A percentile compares a stretch with the other conserved stretches of the same genome.
Conservation (phyloP, 1,284 basidiomycete genomes). For the Ustilago curta region DNA sequence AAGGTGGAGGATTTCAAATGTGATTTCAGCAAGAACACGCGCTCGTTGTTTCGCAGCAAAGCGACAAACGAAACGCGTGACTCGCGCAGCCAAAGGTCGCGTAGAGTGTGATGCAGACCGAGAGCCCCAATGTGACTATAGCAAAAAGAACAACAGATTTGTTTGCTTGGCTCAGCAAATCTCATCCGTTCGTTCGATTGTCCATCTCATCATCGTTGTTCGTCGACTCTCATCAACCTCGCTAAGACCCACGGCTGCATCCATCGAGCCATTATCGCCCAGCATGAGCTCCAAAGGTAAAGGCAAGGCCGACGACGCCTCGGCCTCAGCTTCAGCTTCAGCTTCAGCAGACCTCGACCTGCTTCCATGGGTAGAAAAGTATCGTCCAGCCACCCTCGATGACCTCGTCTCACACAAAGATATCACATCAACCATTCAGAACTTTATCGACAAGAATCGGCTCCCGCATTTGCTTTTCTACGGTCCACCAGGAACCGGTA, state of each 20-base stretch:
- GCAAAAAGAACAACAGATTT: slow-evolving; percentile 38
- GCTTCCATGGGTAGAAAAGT: slow-evolving; percentile 67
- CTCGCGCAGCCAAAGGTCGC: slow-evolving; percentile 24
- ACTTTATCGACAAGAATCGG: slow-evolving; percentile 93
- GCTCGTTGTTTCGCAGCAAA: no score
- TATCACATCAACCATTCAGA: slow-evolving; percentile 70
- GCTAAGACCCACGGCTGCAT: background rate
- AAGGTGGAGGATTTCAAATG: no score
- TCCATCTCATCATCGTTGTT: background rate
- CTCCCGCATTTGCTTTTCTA: slow-evolving; percentile 97
- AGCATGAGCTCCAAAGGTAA: slow-evolving; percentile 45
- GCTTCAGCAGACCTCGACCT: slow-evolving; percentile 34
- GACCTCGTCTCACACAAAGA: slow-evolving; percentile 68
- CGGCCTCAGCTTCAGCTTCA: slow-evolving; percentile 9
- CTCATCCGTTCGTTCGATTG: background rate
- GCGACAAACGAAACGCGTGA: slow-evolving; percentile 3
- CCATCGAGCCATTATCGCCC: background rate
- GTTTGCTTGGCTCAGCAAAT: slow-evolving; percentile 11
- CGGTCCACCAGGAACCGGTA: slow-evolving; percentile 95
- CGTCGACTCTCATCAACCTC: background rate
- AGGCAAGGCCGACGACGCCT: slow-evolving; percentile 38
- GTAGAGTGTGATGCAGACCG: slow-evolving; percentile 29
- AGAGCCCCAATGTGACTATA: slow-evolving; percentile 10
- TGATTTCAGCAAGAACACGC: no score
- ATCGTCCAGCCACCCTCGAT: slow-evolving; percentile 64